A percentile compares a stretch with the other conserved stretches of the same genome.
These are phyloP conservation scores for Penicillium sp. DNA, from an alignment of 2,329 filamentous ascomycete species.

Conservation along the genomic window DNA sequence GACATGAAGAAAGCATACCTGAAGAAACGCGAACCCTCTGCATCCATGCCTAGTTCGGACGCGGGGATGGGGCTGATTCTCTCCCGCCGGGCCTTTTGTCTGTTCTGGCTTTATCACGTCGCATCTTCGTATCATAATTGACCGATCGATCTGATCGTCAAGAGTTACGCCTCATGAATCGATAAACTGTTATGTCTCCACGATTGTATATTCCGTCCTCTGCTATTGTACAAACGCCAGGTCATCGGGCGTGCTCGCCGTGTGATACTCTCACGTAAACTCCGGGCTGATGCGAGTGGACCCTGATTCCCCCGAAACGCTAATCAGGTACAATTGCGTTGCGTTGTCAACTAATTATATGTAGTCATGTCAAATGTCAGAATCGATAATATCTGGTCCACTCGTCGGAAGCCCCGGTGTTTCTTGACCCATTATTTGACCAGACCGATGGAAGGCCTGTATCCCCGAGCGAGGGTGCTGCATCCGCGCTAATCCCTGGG, in stretches of 20 bases:
- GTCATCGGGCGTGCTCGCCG: neutral
- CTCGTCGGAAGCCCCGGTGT: slow-evolving; percentile 3
- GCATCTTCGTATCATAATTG: slow-evolving; percentile 32
- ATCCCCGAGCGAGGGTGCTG: neutral
- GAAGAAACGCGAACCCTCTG: slow-evolving; percentile 20
- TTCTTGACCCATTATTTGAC: slow-evolving; percentile 5
- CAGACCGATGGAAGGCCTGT: slow-evolving; percentile 8
- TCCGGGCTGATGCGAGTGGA: neutral
- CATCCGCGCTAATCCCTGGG: slow-evolving; percentile 1
- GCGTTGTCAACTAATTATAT: too few species aligned
- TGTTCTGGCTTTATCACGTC: slow-evolving; percentile 23
- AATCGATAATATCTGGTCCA: slow-evolving; percentile 13
- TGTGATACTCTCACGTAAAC: neutral
- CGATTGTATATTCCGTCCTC: slow-evolving; percentile 1
- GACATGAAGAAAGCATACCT: slow-evolving; percentile 25
- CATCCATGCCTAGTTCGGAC: slow-evolving; percentile 14
- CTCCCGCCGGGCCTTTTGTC: slow-evolving; percentile 19
- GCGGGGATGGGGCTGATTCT: slow-evolving; percentile 12
- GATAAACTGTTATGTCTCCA: slow-evolving; percentile 27
- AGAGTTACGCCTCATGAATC: slow-evolving; percentile 40
- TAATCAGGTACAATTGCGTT: neutral
- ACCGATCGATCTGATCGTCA: slow-evolving; percentile 26
- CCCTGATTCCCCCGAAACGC: neutral
- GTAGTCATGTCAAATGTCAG: neutral
- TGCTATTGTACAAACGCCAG: too few species aligned